Percentiles rank a stretch among this genome's conserved stretches.
These are phyloP conservation scores for Hymenotorrendiella dingleyae DNA, from an alignment of 2,329 filamentous ascomycete genomes.

Conservation along the genomic window DNA sequence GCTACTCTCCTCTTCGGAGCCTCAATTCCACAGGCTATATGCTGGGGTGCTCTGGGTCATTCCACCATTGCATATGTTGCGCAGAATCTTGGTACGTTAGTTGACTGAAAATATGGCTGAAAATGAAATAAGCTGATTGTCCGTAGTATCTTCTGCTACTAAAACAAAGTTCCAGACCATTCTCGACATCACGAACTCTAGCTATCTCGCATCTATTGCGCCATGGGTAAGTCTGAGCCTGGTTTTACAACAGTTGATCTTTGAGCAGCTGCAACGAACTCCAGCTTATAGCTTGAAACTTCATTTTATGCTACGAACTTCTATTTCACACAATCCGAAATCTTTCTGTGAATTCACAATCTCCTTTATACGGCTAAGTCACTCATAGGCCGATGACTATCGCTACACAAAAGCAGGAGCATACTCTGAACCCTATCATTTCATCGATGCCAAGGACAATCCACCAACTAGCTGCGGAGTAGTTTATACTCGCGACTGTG, in stretches of 20 bases:
- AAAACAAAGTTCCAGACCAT: slow-evolving; percentile 52
- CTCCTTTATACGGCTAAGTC: not conserved
- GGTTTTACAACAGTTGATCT: too few species aligned
- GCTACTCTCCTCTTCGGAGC: slow-evolving; percentile 13
- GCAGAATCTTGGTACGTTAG: slow-evolving; percentile 40
- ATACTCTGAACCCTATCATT: slow-evolving; percentile 59
- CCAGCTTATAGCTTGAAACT: too few species aligned
- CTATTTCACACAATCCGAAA: not conserved
- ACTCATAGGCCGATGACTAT: slow-evolving; percentile 44
- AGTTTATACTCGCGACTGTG: slow-evolving; percentile 55
- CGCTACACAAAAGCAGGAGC: slow-evolving; percentile 57
- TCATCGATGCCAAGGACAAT: slow-evolving; percentile 60
- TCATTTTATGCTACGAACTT: not conserved
- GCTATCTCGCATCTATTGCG: slow-evolving; percentile 57
- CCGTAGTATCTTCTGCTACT: slow-evolving; percentile 46
- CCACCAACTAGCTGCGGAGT: slow-evolving; percentile 53
- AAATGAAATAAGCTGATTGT: not conserved
- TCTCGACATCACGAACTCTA: slow-evolving; percentile 46
- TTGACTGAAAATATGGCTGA: not conserved
- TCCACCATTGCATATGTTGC: slow-evolving; percentile 60
- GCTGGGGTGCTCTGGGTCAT: slow-evolving; percentile 49
- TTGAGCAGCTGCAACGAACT: too few species aligned
- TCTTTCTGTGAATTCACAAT: not conserved
- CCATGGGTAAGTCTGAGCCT: slow-evolving; percentile 51
- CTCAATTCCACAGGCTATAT: slow-evolving; percentile 12